These are phyloP conservation scores for Capniomyces stellatus DNA, from an alignment of 371 early-diverging fungal genomes.

Conservation along the genomic window DNA sequence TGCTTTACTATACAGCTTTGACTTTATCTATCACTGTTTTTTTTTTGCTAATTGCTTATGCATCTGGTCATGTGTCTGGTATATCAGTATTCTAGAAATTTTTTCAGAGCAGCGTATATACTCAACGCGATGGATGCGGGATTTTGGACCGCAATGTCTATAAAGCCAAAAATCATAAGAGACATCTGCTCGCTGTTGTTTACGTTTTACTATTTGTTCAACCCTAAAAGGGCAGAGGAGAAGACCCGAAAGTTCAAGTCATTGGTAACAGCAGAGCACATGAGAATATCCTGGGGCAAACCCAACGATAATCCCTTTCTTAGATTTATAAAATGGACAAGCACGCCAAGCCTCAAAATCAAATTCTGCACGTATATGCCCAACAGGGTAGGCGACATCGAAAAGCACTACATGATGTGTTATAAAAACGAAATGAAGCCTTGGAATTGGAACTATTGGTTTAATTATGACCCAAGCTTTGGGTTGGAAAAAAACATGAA, in stretches of 20 bases:
- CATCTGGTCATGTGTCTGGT: conserved; percentile 8
- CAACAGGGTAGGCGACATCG: neutral
- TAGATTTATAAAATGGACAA: conserved; percentile 26
- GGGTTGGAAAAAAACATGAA: neutral
- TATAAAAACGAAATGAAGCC: neutral
- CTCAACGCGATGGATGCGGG: conserved; percentile 87
- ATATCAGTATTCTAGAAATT: conserved; percentile 70
- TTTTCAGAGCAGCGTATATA: conserved; percentile 83
- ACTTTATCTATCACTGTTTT: conserved; percentile 32
- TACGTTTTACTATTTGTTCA: conserved; percentile 63
- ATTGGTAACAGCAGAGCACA: conserved; percentile 62
- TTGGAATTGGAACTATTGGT: neutral
- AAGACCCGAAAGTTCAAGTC: conserved; percentile 65
- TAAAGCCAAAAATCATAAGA: conserved; percentile 52
- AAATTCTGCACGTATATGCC: conserved; percentile 28
- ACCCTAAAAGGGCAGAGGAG: conserved; percentile 67
- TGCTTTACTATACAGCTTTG: conserved; percentile 42
- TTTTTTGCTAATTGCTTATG: conserved; percentile 34
- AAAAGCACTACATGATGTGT: neutral
- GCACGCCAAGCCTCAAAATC: conserved; percentile 35
- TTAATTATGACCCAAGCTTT: neutral
- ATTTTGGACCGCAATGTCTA: conserved; percentile 76
- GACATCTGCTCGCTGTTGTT: conserved; percentile 61
- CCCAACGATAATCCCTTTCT: conserved; percentile 43
- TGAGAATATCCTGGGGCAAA: conserved; percentile 86